A percentile compares a stretch with the other conserved stretches of the same genome.
Evolutionary conservation across 2,329 filamentous ascomycete species (phyloP).

Genomic region (Macrophomina pseudophaseolina): DNA sequence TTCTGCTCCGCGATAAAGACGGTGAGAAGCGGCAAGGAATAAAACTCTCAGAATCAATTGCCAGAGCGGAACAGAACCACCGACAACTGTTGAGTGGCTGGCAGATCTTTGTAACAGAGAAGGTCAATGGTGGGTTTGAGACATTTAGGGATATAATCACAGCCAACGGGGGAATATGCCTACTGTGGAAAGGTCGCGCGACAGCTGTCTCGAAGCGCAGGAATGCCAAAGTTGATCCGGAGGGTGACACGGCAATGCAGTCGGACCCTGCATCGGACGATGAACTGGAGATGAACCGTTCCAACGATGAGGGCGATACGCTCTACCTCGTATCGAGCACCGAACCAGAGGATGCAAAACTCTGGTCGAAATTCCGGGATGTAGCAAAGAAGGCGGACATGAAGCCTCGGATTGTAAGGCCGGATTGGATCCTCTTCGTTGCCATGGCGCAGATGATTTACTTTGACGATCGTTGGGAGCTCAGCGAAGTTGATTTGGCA

Average conservation of each 20-base stretch:
- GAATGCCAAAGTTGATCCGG: constrained; percentile 31
- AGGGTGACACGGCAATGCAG: constrained; percentile 42
- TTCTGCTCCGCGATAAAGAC: constrained; percentile 71
- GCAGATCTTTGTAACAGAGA: constrained; percentile 82
- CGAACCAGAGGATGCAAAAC: constrained; percentile 68
- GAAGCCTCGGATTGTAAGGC: constrained; percentile 77
- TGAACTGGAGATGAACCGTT: constrained; percentile 42
- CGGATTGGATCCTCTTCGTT: constrained; percentile 89
- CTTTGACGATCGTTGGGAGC: constrained; percentile 22
- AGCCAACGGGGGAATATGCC: constrained; percentile 85
- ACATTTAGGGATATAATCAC: constrained; percentile 86
- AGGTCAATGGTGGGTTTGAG: constrained; percentile 79
- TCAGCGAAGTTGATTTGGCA: background rate
- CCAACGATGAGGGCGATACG: constrained; percentile 59
- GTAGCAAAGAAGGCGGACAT: constrained; percentile 81
- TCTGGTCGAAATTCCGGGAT: constrained; percentile 81
- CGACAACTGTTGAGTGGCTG: constrained; percentile 76
- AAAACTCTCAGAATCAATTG: constrained; percentile 69
- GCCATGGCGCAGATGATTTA: constrained; percentile 82
- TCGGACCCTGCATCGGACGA: constrained; percentile 54
- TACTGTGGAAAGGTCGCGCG: constrained; percentile 75
- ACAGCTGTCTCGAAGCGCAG: constrained; percentile 57
- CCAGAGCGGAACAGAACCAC: constrained; percentile 75
- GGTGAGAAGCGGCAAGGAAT: constrained; percentile 75
- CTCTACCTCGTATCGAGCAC: constrained; percentile 80